Evolutionary conservation across 805 yeast species (phyloP).

Genomic region (Cyberlindnera amylophila): DNA sequence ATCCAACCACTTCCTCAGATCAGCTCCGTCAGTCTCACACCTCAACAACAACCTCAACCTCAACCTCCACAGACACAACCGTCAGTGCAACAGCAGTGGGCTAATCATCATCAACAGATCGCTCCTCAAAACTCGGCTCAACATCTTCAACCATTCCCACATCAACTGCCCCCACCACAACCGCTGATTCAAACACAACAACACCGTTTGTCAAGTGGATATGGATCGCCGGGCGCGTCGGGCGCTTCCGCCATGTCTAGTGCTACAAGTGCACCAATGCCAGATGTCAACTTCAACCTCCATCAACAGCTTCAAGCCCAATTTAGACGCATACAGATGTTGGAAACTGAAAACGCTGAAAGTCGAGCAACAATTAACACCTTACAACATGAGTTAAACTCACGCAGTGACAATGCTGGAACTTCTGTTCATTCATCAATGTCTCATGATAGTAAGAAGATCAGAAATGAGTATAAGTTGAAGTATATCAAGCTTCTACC

Average conservation of each 20-base stretch:
- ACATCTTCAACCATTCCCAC: not conserved
- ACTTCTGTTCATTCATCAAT: not conserved
- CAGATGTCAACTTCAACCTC: slow-evolving; percentile 4
- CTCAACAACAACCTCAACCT: slow-evolving; percentile 3
- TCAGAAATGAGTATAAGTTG: slow-evolving; percentile 16
- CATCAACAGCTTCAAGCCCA: slow-evolving; percentile 19
- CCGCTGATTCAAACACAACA: not conserved
- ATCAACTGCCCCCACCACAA: not conserved
- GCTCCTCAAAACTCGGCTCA: not conserved
- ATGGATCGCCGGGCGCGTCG: slow-evolving; percentile 1
- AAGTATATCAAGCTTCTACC: slow-evolving; percentile 23
- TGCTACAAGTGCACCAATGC: not conserved
- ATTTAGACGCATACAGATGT: slow-evolving; percentile 12
- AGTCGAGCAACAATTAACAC: slow-evolving; percentile 7
- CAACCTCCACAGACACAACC: slow-evolving; percentile 1
- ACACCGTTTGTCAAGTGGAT: not conserved
- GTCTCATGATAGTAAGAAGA: not conserved
- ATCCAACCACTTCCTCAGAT: not conserved
- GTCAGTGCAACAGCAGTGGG: slow-evolving; percentile 8
- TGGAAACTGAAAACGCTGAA: slow-evolving; percentile 17
- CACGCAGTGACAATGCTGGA: not conserved
- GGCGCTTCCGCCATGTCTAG: not conserved
- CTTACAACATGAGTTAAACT: slow-evolving; percentile 13
- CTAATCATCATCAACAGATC: slow-evolving; percentile 2
- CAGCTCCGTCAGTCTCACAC: slow-evolving; percentile 3